Evolutionary conservation across 2,329 filamentous ascomycete genomes (phyloP).

Genomic region (Fusarium sambucinum): DNA sequence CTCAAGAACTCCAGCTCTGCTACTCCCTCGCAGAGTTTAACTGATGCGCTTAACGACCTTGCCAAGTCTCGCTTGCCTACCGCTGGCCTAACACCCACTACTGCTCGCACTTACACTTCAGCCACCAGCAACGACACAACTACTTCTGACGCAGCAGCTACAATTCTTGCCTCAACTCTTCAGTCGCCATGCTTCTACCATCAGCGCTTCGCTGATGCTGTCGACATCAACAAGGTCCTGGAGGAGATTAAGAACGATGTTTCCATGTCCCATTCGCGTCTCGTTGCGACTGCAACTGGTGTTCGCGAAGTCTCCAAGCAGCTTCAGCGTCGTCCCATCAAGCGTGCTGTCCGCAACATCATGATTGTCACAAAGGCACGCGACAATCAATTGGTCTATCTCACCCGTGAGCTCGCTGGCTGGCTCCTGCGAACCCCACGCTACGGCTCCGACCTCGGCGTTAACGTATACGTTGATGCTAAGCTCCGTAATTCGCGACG

Average conservation of each 20-base stretch:
- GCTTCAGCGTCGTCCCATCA: constrained; percentile 90
- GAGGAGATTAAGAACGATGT: constrained; percentile 93
- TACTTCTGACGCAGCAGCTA: constrained; percentile 30
- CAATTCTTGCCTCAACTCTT: constrained; percentile 61
- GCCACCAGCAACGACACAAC: constrained; percentile 26
- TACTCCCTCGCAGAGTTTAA: constrained; percentile 71
- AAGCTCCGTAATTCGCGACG: constrained; percentile 90
- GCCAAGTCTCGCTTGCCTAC: constrained; percentile 56
- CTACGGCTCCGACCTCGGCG: constrained; percentile 88
- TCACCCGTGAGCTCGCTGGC: constrained; percentile 87
- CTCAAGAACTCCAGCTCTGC: constrained; percentile 49
- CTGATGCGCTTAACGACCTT: constrained; percentile 69
- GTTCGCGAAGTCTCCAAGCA: constrained; percentile 97
- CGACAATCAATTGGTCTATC: constrained; percentile 89
- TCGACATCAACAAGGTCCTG: constrained; percentile 93
- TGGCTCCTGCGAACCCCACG: constrained; percentile 92
- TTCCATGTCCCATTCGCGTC: constrained; percentile 89
- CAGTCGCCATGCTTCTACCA: constrained; percentile 98
- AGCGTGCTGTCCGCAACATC: constrained; percentile 89
- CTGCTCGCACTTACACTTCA: constrained; percentile 35
- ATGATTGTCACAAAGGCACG: constrained; percentile 99
- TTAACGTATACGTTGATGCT: constrained; percentile 98
- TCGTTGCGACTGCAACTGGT: constrained; percentile 94
- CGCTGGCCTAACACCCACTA: constrained; percentile 39
- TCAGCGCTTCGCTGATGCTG: constrained; percentile 93